These are phyloP conservation scores for Globisporangium emineosum DNA, from an alignment of 352 stramenopile species.

Conservation along the genomic window DNA sequence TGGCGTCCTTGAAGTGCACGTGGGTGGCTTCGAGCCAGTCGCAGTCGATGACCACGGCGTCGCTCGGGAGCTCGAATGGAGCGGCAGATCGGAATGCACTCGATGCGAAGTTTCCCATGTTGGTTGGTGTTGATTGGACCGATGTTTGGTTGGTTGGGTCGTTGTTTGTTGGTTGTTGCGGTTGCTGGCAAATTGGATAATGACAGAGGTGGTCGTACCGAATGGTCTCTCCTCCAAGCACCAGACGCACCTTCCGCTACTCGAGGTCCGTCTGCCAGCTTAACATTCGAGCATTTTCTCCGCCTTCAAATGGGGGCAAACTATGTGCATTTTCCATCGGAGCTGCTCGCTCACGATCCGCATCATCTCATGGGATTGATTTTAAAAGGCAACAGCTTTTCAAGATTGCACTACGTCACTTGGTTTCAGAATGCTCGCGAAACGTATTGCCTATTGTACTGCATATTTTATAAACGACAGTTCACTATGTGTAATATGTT, in stretches of 20 bases:
- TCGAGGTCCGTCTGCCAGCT: background rate
- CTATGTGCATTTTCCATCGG: slow-evolving; percentile 6
- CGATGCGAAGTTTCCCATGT: slow-evolving; percentile 52
- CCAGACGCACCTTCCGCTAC: too few species aligned
- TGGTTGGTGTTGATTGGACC: slow-evolving; percentile 8
- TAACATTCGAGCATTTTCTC: slow-evolving; percentile 14
- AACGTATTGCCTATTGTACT: too few species aligned
- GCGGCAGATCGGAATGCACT: slow-evolving; percentile 19
- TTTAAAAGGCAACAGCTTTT: too few species aligned
- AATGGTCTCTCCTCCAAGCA: too few species aligned
- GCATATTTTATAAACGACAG: too few species aligned
- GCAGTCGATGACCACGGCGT: slow-evolving; percentile 16
- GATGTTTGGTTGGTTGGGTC: slow-evolving; percentile 2
- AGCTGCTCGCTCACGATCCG: slow-evolving; percentile 2
- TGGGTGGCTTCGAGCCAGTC: slow-evolving; percentile 21
- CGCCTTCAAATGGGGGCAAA: background rate
- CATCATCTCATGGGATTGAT: too few species aligned
- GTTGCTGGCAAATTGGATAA: slow-evolving; percentile 37
- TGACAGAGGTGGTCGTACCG: slow-evolving; percentile 20
- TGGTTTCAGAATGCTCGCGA: too few species aligned
- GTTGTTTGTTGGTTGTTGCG: slow-evolving; percentile 6
- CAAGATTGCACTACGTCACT: too few species aligned
- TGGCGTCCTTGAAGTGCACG: slow-evolving; percentile 9
- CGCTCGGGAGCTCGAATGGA: slow-evolving; percentile 12
- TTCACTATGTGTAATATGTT: too few species aligned